Base-by-base conservation (phyloP, 495 filamentous ascomycete species). In the Podospora anserina region DNA sequence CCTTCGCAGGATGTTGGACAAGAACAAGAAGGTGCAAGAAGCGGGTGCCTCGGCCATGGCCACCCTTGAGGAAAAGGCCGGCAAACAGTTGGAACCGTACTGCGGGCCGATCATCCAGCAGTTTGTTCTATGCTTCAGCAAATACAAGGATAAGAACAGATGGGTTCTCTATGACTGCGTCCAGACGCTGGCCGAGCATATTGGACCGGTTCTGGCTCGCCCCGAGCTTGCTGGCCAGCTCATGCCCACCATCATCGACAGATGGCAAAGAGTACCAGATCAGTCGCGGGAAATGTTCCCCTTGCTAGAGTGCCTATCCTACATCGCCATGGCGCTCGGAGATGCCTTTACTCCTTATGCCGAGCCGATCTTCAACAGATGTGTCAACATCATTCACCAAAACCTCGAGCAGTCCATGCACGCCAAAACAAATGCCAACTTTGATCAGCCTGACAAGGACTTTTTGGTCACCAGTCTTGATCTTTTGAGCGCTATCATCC, bases 111-210 rank as follows among this genome's bases (percentile, higher is more conserved):
- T 99, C 71, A 88, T 98, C 62, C 88, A 87, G 56, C 96, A 98
- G 77, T 98, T 93, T 74, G 94, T 97, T 55, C 81, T 86, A 68
- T 98, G 96, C 78, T 98, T 99, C 81, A 84, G 79, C 28, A 92
- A 90, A 78, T 99, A 98, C 86, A 97, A 99, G 83, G 94, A 98
- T 77, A 88, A 92, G 63, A 99, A 99, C 82, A 97, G 97, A 88
- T 97, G 94, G 81, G 93, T 98, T 67, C 88, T 99, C 49, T 99
- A 99, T 80, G 96, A 98, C 81, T 99, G 95, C 79, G 91, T 99
- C 61, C 95, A 99, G 79, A 98, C 96, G 0, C 82, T 99, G 54
- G 95, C 95, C 16, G 96, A 99, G 75, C 90, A 93, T 77, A 90
- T 98, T 61, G 91, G 92, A 62, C 87, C 87, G 19, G 87, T 90